Conservation (phyloP, 352 stramenopile species). For the Pythium apleroticum region DNA sequence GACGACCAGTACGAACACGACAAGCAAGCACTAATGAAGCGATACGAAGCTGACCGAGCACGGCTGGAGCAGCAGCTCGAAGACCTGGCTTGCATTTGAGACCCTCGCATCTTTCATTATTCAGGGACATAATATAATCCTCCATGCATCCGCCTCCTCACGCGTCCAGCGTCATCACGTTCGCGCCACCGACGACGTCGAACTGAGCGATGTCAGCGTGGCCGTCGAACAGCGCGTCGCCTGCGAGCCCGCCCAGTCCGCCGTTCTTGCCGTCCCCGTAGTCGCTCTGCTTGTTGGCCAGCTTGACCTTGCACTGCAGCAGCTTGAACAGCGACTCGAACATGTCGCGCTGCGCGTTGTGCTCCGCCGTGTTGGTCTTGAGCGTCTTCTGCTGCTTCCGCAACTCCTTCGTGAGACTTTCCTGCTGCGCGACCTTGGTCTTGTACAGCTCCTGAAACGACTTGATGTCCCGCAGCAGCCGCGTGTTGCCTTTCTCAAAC, state of each 20-base stretch:
- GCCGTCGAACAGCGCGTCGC: conserved; percentile 47
- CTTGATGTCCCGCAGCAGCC: conserved; percentile 85
- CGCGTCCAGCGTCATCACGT: conserved; percentile 82
- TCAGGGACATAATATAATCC: not conserved
- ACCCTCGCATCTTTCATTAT: not conserved
- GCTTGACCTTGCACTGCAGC: conserved; percentile 73
- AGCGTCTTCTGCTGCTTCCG: conserved; percentile 89
- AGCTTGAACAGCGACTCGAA: conserved; percentile 86
- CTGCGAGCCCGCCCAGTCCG: not conserved
- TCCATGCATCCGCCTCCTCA: conserved; percentile 20
- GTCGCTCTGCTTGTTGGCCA: conserved; percentile 34
- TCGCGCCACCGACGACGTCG: conserved; percentile 72
- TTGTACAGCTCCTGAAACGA: conserved; percentile 91
- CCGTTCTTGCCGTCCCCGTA: conserved; percentile 20
- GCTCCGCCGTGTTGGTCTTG: conserved; percentile 76
- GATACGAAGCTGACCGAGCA: conserved; percentile 48
- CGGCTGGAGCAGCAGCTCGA: conserved; percentile 55
- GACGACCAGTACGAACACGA: conserved; percentile 53
- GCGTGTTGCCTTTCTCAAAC: conserved; percentile 80
- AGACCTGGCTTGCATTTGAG: conserved; percentile 29
- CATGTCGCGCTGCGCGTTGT: conserved; percentile 78
- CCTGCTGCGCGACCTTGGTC: conserved; percentile 90
- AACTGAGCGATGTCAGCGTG: conserved; percentile 74
- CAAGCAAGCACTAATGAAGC: conserved; percentile 33
- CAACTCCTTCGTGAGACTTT: conserved; percentile 88